Evolutionary conservation across 2,329 filamentous ascomycete species (phyloP), one percentile per base, ranked within the genome.

Genomic region (Nemania serpens): DNA sequence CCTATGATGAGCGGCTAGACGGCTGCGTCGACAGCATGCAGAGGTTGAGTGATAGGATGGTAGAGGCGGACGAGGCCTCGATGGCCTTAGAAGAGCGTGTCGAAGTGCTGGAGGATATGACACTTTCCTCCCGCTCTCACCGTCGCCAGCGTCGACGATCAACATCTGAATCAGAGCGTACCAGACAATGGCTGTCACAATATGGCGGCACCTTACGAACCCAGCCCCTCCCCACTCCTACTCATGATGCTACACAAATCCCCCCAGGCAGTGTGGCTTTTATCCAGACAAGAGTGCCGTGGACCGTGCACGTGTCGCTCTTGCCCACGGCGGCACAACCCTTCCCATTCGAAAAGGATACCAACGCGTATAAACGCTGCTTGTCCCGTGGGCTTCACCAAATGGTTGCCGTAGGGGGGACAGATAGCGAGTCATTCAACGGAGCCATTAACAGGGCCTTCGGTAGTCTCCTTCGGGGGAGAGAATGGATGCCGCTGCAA

Each of bases 301-400:
- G 84, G 84, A 86, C 84, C 1, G 82, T 87, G 29, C 84, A 87
- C 66, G 77, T 87, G 37, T 87, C 84, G 2, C 77, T 87, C 12
- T 76, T 87, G 39, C 84, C 84, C 3, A 81, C 79, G 48, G 77
- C 76, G 12, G 78, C 78, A 36, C 80, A 83, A 58, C 81, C 83
- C 4, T 85, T 86, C 64, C 84, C 84, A 0, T 87, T 87, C 69
- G 84, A 87, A 71, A 84, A 84, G 68, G 83, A 86, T 65, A 86
- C 84, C 13, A 82, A 78, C 42, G 84, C 84, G 3, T 87, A 87
- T 72, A 86, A 86, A 68, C 78, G 84, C 45, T 86, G 84, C 46
- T 76, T 87, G 4, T 87, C 84, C 13, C 81, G 84, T 15, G 84
- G 84, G 2, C 77, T 87, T 46, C 84, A 87, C 66, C 82, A 81